Evolutionary conservation across 208 protist species (phyloP), one percentile per base, ranked within the genome.

Genomic region (Blechomonas ayalai): DNA sequence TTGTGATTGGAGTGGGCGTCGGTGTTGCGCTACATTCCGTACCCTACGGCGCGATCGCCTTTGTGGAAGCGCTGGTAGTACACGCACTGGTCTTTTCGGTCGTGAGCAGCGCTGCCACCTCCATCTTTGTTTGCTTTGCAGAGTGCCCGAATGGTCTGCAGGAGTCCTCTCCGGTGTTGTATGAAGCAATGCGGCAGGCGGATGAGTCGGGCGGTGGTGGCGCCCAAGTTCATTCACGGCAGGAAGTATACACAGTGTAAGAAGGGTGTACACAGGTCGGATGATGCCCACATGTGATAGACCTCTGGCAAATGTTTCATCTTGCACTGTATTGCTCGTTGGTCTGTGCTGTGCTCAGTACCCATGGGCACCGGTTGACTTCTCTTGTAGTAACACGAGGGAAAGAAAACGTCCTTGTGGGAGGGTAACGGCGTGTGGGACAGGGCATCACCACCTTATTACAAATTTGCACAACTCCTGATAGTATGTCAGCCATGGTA

Each of bases 51-150:
- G 51, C 81, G 23, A 15, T 88, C 31, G 59, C 64, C 33, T 82
- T 90, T 44, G 22, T 82, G 23, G 43, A 80, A 1, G 34, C 67
- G 4, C 22, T 69, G 4, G 29, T 89, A 0, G 68, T 95, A 25
- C 67, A 76, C 20, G 10, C 39, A 4, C 48, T 92, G 42, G 58
- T 95, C 31, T 79, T 93, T 18, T 52, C 57, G n/a, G 46, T 72
- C 29, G 60, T 95, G 10, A 61, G 52, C 29, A 92, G 82, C 57
- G 68, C 74, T 3, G 70, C 90, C 32, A 76, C 76, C 15, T 90
- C 88, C 1, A 58, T 93, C 22, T 95, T 95, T 65, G 84, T 95
- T 15, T 92, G 88, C 57, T 92, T 89, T 43, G 88, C 82, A 7
- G 89, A 96, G 53, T 61, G 66, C 4, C 78, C 80, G 1, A 76